Conservation (phyloP, 2,329 filamentous ascomycete genomes). For the Aotearoamyces nothofagi region DNA sequence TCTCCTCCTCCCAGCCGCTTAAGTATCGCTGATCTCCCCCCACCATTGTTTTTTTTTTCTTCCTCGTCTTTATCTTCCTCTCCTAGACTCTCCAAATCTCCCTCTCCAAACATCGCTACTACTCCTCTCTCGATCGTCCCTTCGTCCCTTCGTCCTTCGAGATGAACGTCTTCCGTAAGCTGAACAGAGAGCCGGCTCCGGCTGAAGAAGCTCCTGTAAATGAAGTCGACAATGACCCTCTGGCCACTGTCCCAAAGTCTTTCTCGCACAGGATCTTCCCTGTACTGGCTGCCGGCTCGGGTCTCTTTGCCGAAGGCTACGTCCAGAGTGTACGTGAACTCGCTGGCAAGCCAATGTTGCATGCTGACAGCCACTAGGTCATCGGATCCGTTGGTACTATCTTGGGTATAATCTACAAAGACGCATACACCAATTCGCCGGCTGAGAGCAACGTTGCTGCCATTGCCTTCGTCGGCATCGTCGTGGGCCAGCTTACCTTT, state of each 20-base stretch:
- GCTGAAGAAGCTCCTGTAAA: slow-evolving; percentile 2
- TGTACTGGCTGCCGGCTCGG: slow-evolving; percentile 76
- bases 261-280: slow-evolving; percentile 29
- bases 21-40: too few species aligned
- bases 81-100: neutral
- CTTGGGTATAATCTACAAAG: slow-evolving; percentile 51
- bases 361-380: slow-evolving; percentile 33
- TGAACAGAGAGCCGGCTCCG: slow-evolving; percentile 4
- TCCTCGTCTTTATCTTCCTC: neutral
- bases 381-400: slow-evolving; percentile 81
- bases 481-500: slow-evolving; percentile 68
- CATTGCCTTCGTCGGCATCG: slow-evolving; percentile 78
- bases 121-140: neutral
- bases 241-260: slow-evolving; percentile 10
- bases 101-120: neutral
- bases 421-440: slow-evolving; percentile 50
- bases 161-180: slow-evolving; percentile 5
- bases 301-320: slow-evolving; percentile 84
- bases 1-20: too few species aligned
- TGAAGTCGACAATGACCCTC: slow-evolving; percentile 5
- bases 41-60: neutral
- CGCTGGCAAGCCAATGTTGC: neutral
- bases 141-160: neutral
- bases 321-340: slow-evolving; percentile 55
- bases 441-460: slow-evolving; percentile 62